Percentiles rank a stretch among this genome's conserved stretches.
These are phyloP conservation scores for Diatrype stigma DNA, from an alignment of 2,329 filamentous ascomycete species.

Conservation along the genomic window DNA sequence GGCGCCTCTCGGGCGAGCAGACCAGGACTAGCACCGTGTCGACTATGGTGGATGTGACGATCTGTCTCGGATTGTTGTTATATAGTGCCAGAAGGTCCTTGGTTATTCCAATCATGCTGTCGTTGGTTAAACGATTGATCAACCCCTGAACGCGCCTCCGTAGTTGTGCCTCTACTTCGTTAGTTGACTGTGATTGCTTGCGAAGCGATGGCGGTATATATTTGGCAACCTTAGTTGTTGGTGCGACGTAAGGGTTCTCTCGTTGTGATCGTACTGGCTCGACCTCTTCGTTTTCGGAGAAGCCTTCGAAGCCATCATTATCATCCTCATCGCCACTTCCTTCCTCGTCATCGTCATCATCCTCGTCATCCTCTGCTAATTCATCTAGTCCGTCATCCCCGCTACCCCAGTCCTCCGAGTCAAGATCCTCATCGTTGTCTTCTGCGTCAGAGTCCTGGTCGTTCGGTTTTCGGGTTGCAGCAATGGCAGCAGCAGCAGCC, in stretches of 20 bases:
- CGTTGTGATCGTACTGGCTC: conserved; percentile 44
- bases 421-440: conserved; percentile 17
- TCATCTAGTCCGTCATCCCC: conserved; percentile 22
- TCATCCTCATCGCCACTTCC: conserved; percentile 27
- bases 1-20: conserved; percentile 70
- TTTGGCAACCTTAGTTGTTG: conserved; percentile 57
- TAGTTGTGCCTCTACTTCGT: conserved; percentile 64
- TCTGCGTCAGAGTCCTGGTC: conserved; percentile 21
- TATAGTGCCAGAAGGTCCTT: conserved; percentile 81
- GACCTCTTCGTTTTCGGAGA: conserved; percentile 29
- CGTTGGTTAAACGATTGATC: conserved; percentile 88
- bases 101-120: conserved; percentile 81
- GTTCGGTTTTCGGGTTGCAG: conserved; percentile 7
- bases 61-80: conserved; percentile 75
- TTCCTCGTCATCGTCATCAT: conserved; percentile 24
- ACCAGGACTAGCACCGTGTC: conserved; percentile 76
- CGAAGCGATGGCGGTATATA: conserved; percentile 88
- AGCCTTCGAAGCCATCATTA: conserved; percentile 36
- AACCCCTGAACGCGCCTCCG: conserved; percentile 80
- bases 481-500: conserved; percentile 9
- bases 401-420: conserved; percentile 8
- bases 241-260: conserved; percentile 89
- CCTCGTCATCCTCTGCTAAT: conserved; percentile 24
- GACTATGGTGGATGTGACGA: conserved; percentile 77
- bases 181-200: conserved; percentile 56